phyloP scores from a whole-genome alignment of 148 eudicot genomes.

The Gaultheria prostrata region DNA sequence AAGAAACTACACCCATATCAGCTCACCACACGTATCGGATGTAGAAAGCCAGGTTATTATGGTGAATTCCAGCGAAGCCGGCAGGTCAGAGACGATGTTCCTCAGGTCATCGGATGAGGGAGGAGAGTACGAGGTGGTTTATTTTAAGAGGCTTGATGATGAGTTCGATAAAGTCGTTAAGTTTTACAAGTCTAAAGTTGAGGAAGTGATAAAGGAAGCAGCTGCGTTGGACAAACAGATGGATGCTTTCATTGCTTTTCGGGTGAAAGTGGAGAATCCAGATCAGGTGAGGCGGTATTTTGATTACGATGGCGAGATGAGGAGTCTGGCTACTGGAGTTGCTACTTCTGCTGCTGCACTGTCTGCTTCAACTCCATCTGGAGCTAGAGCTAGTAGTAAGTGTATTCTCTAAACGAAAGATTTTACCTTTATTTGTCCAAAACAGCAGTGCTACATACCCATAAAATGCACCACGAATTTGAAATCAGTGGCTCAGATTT shows the following conservation, averaged over 20 bases:
- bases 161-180: conserved; percentile 36
- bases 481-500: too few relatives aligned
- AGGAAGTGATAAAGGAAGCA: conserved; percentile 31
- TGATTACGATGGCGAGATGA: background rate
- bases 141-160: conserved; percentile 35
- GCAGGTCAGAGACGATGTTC: conserved; percentile 24
- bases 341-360: conserved; percentile 10
- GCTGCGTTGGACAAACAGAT: conserved; percentile 31
- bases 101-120: conserved; percentile 29
- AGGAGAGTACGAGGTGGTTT: conserved; percentile 30
- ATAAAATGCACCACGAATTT: too few relatives aligned
- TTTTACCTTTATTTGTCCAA: too few relatives aligned
- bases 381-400: conserved; percentile 15
- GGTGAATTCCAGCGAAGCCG: conserved; percentile 6
- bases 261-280: conserved; percentile 31
- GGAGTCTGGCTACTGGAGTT: conserved; percentile 3
- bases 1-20: background rate
- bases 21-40: background rate
- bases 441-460: too few relatives aligned
- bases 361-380: conserved; percentile 12
- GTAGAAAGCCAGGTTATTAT: conserved; percentile 31
- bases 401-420: background rate
- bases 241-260: conserved; percentile 44
- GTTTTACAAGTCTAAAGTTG: conserved; percentile 34
- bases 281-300: background rate